phyloP scores from a whole-genome alignment of 2,329 filamentous ascomycete species.

The Blastomyces silverae region DNA sequence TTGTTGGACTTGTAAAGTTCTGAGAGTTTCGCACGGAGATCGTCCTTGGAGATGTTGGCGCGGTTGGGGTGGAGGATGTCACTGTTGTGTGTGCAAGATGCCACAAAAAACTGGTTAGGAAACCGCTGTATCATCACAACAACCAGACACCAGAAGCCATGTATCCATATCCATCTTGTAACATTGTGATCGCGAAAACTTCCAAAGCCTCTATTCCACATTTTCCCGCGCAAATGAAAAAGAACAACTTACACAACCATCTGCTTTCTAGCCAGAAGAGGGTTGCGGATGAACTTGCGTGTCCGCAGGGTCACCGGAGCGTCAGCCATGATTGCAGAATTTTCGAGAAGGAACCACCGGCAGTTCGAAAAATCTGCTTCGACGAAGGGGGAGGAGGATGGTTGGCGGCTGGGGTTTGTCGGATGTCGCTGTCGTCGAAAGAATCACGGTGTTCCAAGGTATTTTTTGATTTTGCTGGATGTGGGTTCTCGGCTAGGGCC shows the following conservation, averaged over 20 bases:
- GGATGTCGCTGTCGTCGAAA: constrained; percentile 29
- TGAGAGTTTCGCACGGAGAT: constrained; percentile 91
- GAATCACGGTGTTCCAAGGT: constrained; percentile 19
- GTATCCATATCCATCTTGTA: constrained; percentile 12
- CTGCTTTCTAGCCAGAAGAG: constrained; percentile 97
- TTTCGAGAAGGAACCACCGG: constrained; percentile 25
- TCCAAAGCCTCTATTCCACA: constrained; percentile 3
- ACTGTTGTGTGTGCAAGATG: constrained; percentile 48
- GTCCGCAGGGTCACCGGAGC: constrained; percentile 77
- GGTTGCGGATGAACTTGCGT: constrained; percentile 99
- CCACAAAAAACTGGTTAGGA: constrained; percentile 19
- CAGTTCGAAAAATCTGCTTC: constrained; percentile 27
- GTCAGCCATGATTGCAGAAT: constrained; percentile 76
- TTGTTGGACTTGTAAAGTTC: constrained; percentile 97
- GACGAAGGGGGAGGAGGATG: constrained; percentile 22
- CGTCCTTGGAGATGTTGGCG: constrained; percentile 97
- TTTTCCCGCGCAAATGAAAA: constrained; percentile 16
- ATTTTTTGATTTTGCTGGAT: constrained; percentile 38
- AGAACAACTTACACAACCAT: constrained; percentile 86
- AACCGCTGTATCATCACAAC: constrained; percentile 15
- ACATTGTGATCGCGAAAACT: constrained; percentile 7
- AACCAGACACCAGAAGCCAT: background rate
- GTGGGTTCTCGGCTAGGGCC: constrained; percentile 40
- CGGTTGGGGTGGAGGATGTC: constrained; percentile 99
- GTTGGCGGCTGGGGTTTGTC: constrained; percentile 27